Evolutionary conservation across 2,329 filamentous ascomycete genomes (phyloP).

Genomic region (Hymenoscyphus infarciens): DNA sequence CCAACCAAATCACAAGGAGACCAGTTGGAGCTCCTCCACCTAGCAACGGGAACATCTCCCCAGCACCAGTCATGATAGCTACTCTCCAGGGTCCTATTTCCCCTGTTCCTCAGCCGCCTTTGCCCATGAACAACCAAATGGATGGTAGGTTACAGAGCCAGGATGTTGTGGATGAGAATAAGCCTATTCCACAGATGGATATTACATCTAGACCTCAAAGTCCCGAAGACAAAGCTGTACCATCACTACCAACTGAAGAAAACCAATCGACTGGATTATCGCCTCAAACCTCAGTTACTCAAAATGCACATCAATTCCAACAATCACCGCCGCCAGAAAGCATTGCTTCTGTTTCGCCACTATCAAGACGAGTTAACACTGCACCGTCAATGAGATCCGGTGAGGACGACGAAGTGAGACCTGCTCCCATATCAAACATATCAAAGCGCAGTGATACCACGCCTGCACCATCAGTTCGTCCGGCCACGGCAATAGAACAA

Average conservation of each 20-base stretch:
- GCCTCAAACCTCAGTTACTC: slow-evolving; percentile 16
- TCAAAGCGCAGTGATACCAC: slow-evolving; percentile 26
- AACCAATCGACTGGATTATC: slow-evolving; percentile 25
- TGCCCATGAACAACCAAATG: slow-evolving; percentile 12
- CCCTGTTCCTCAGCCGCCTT: slow-evolving; percentile 25
- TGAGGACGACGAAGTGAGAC: slow-evolving; percentile 14
- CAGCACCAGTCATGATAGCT: slow-evolving; percentile 21
- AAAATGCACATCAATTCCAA: slow-evolving; percentile 15
- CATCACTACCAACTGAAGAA: slow-evolving; percentile 22
- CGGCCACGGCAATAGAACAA: background rate
- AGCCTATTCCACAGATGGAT: background rate
- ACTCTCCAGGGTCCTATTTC: slow-evolving; percentile 26
- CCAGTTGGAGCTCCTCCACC: slow-evolving; percentile 24
- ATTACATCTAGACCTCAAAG: slow-evolving; percentile 4
- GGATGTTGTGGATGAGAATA: slow-evolving; percentile 15
- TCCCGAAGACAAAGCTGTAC: slow-evolving; percentile 21
- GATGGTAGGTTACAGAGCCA: slow-evolving; percentile 18
- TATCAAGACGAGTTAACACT: slow-evolving; percentile 24
- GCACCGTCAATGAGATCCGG: slow-evolving; percentile 15
- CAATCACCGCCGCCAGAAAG: slow-evolving; percentile 14
- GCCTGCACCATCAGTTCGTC: slow-evolving; percentile 13
- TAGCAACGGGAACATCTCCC: slow-evolving; percentile 8
- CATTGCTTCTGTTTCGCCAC: slow-evolving; percentile 5
- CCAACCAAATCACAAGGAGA: slow-evolving; percentile 25
- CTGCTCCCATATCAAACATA: slow-evolving; percentile 22